Conservation (phyloP, 1,284 basidiomycete species). For the Austroboletus niveus region DNA sequence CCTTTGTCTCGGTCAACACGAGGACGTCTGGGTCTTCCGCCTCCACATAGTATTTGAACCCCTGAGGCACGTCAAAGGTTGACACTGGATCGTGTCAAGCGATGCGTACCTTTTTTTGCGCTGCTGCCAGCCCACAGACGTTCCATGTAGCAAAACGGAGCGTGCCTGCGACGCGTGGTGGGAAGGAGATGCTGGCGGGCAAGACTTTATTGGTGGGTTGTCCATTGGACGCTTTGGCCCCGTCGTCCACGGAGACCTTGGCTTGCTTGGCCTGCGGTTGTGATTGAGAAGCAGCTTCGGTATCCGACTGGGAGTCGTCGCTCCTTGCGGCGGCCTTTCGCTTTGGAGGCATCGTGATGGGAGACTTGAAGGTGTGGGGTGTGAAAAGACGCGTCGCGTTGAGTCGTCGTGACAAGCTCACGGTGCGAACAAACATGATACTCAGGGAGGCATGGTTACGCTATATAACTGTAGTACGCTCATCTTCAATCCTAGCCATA, state of each 20-base stretch:
- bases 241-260: constrained; percentile 13
- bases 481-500: constrained; percentile 30
- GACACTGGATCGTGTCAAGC: not conserved
- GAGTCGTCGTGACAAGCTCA: not conserved
- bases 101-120: constrained; percentile 65
- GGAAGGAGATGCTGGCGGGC: constrained; percentile 61
- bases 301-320: constrained; percentile 18
- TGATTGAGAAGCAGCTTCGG: constrained; percentile 14
- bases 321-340: constrained; percentile 25
- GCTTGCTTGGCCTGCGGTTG: constrained; percentile 24
- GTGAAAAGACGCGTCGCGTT: constrained; percentile 5
- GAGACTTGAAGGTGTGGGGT: not conserved
- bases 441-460: too few relatives aligned
- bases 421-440: constrained; percentile 1
- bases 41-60: constrained; percentile 76
- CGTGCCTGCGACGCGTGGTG: constrained; percentile 45
- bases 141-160: constrained; percentile 74
- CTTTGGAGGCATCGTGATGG: constrained; percentile 30
- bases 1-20: constrained; percentile 82
- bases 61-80: constrained; percentile 41
- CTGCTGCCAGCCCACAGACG: constrained; percentile 66
- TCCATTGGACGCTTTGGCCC: constrained; percentile 35
- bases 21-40: constrained; percentile 83
- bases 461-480: too few relatives aligned
- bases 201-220: constrained; percentile 74